Conservation (phyloP, 176 grass and related monocot genomes). For the Hordeum marinum region DNA sequence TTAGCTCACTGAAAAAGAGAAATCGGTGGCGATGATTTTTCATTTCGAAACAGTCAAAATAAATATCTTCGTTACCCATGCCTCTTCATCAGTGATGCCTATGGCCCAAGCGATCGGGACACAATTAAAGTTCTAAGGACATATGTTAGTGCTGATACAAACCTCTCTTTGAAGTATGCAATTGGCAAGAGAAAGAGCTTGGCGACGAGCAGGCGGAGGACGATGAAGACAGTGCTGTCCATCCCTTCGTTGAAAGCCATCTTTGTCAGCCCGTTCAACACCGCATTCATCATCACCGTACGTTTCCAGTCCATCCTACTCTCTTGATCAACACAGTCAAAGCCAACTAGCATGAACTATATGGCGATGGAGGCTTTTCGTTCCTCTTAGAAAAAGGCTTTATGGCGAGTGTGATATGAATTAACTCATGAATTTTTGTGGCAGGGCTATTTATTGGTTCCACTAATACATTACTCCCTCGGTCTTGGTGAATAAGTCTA, state of each 20-base stretch:
- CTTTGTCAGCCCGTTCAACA: constrained; percentile 58
- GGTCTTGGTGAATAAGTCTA: too few relatives aligned
- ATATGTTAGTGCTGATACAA: not conserved
- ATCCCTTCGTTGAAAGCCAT: constrained; percentile 64
- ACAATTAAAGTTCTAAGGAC: not conserved
- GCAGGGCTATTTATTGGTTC: not conserved
- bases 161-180: constrained; percentile 74
- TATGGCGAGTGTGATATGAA: not conserved
- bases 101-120: too few relatives aligned
- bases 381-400: not conserved
- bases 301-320: constrained; percentile 3
- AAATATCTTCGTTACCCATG: not conserved
- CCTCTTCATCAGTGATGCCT: too few relatives aligned
- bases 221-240: constrained; percentile 58
- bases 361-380: not conserved
- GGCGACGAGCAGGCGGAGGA: constrained; percentile 59
- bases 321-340: not conserved
- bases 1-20: not conserved
- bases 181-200: constrained; percentile 58
- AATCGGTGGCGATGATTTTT: not conserved
- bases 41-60: not conserved
- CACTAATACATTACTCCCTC: not conserved
- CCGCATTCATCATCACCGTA: constrained; percentile 36
- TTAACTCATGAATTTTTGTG: not conserved
- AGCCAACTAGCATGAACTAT: not conserved